Evolutionary conservation across 140 eudicot genomes (phyloP), one percentile per base, ranked within the genome.

Genomic region (Flaveria floridana): DNA sequence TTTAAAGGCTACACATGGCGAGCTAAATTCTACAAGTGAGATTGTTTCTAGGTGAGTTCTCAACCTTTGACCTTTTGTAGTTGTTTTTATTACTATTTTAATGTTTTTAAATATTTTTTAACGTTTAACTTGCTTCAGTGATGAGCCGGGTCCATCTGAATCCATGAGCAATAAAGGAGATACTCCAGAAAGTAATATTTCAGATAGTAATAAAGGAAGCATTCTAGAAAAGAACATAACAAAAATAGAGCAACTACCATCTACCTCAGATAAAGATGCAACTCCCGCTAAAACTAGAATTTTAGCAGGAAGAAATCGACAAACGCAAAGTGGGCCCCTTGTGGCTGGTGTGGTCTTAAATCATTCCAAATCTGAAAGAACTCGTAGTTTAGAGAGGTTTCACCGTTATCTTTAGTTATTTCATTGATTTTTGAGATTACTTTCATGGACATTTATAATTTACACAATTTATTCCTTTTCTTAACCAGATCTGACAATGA

Each of bases 291-390:
- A 86, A 78, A 73, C 64, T 50, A 84, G 76, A 84, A 69, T 79
- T 79, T 65, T 82, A 68, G 13, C 85, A 4, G 86, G 78, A 39
- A 86, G 82, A 79, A 81, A 71, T 77, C 87, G 96, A 52, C 96
- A 90, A 84, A 90, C 82, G 57, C 99, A 86, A 56, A 90, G 99
- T 82, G 99, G 97, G 56, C 99, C 99, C 3, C 93, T 94, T 44
- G 74, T 77, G 82, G 87, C 98, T 66, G 98, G 88, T 39, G 78
- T 64, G 26, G 89, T 87, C 28, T 83, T 84, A 48, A 84, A 82
- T 63, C 91, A 87, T 74, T 80, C 95, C 19, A 77, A 63, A 46
- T 81, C 89, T 14, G 98, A 93, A 73, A 87, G 88, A 81, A 70
- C 69, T 53, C 94, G 84, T 71, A 79, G 10, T 76, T 64, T 76